Conservation (phyloP, 768 basidiomycete genomes). For the Tylopilus felleus region DNA sequence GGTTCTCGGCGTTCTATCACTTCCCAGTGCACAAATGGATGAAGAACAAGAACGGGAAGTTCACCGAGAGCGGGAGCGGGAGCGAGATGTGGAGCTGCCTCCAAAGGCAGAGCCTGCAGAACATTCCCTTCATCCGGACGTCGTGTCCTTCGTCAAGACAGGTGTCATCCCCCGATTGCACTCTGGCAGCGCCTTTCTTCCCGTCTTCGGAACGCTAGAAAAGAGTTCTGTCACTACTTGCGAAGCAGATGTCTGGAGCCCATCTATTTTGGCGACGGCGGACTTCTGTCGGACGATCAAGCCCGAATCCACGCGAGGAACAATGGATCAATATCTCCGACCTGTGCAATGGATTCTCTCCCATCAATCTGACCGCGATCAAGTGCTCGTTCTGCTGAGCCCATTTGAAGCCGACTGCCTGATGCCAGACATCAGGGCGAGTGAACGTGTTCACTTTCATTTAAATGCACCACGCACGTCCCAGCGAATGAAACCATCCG, state of each 20-base stretch:
- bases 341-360: constrained; percentile 21
- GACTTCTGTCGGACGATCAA: no score
- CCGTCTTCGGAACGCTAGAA: not conserved
- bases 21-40: not conserved
- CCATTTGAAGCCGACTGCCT: constrained; percentile 36
- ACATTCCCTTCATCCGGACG: no score
- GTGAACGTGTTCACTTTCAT: constrained; percentile 31
- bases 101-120: not conserved
- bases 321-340: not conserved
- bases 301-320: not conserved
- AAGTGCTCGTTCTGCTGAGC: no score
- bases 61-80: no score
- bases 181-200: not conserved
- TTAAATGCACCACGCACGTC: no score
- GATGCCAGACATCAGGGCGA: constrained; percentile 27
- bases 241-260: no score
- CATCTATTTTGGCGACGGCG: no score
- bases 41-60: no score
- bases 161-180: not conserved
- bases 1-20: not conserved
- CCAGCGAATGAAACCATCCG: no score
- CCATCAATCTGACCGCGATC: not conserved
- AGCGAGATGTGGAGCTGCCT: not conserved
- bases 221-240: no score
- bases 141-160: not conserved